A percentile compares a stretch with the other conserved stretches of the same genome.
Evolutionary conservation across 371 early-diverging fungal genomes (phyloP).

Genomic region (Aphelidium insulamus): DNA sequence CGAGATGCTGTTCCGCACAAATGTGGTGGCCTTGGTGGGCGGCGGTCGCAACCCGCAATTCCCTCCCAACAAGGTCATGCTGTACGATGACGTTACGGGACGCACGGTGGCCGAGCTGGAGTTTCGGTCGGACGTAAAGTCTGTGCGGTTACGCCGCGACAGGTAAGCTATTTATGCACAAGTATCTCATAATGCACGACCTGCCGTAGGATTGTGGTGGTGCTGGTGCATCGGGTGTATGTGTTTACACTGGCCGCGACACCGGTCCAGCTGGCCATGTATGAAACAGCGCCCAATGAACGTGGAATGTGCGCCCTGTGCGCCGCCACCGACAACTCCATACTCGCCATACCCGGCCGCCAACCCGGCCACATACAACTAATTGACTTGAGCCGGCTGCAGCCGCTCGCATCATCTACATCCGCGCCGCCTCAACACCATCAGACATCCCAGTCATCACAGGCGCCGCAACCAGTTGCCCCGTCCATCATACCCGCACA

Average conservation of each 20-base stretch:
- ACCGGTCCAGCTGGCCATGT: slow-evolving; percentile 48
- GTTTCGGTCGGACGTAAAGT: slow-evolving; percentile 55
- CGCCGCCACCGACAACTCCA: slow-evolving; percentile 7
- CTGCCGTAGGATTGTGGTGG: slow-evolving; percentile 57
- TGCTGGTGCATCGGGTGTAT: slow-evolving; percentile 49
- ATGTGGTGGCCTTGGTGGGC: slow-evolving; percentile 84
- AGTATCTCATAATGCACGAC: not conserved
- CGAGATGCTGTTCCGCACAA: slow-evolving; percentile 86
- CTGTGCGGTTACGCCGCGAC: slow-evolving; percentile 52
- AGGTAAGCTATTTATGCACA: slow-evolving; percentile 18
- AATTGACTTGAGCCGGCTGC: slow-evolving; percentile 43
- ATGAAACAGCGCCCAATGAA: slow-evolving; percentile 65
- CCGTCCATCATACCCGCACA: slow-evolving; percentile 68
- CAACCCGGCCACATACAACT: slow-evolving; percentile 69
- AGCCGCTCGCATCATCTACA: slow-evolving; percentile 4
- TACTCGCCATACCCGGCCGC: slow-evolving; percentile 48
- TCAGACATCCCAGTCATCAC: not conserved
- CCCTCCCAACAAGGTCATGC: slow-evolving; percentile 76
- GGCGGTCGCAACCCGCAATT: slow-evolving; percentile 69
- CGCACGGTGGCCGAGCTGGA: slow-evolving; percentile 52
- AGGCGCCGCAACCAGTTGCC: slow-evolving; percentile 5
- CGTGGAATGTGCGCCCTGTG: slow-evolving; percentile 21
- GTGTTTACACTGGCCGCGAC: slow-evolving; percentile 52
- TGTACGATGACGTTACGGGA: slow-evolving; percentile 57
- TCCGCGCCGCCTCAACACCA: slow-evolving; percentile 5